Conservation (phyloP, 257 asterid species). For the Solanum sitiens region DNA sequence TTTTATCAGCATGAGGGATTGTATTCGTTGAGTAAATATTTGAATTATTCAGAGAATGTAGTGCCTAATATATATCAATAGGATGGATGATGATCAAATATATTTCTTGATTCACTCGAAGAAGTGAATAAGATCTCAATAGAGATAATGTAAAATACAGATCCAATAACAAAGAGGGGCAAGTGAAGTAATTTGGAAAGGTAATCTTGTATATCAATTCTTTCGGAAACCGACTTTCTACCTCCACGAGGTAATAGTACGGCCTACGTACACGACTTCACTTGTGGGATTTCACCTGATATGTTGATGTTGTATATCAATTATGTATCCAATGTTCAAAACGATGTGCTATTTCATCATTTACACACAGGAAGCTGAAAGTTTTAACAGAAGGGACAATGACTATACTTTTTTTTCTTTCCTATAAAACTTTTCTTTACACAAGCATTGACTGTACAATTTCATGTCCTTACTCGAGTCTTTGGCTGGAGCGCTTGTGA, state of each 20-base stretch:
- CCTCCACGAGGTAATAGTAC: not conserved
- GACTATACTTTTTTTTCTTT: not conserved
- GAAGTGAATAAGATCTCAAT: too few species aligned
- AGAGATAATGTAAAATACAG: not conserved
- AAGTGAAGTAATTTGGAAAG: not conserved
- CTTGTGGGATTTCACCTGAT: not conserved
- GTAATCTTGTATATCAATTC: not conserved
- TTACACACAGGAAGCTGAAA: not conserved
- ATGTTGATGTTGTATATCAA: not conserved
- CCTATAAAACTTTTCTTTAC: not conserved
- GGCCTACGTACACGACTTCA: too few species aligned
- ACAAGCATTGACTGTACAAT: not conserved
- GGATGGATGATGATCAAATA: not conserved
- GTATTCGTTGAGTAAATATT: not conserved
- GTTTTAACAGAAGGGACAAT: not conserved
- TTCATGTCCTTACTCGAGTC: constrained; percentile 45
- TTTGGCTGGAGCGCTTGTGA: constrained; percentile 53
- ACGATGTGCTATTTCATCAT: not conserved
- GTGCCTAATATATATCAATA: too few species aligned
- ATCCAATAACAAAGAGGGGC: not conserved
- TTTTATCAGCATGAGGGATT: not conserved
- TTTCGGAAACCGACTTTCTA: not conserved
- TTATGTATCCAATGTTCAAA: not conserved
- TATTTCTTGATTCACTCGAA: not conserved
- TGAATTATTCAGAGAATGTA: too few species aligned